phyloP scores from a whole-genome alignment of 768 basidiomycete genomes.

The Termitomyces sp. region DNA sequence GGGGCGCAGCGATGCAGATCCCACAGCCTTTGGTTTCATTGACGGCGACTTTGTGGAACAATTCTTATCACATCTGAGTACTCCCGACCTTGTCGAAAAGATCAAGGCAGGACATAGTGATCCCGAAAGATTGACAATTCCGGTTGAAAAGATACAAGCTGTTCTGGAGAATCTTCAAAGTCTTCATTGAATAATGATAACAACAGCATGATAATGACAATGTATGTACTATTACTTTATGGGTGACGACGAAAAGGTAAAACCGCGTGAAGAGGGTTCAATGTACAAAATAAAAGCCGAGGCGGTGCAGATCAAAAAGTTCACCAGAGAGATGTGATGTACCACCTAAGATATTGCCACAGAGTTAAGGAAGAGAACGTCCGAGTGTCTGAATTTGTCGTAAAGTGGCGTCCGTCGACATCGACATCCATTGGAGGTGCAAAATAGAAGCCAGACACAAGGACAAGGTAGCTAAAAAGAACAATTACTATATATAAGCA shows the following conservation, averaged over 20 bases:
- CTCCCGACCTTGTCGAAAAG: constrained; percentile 39
- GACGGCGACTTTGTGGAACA: constrained; percentile 85
- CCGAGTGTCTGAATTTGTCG: constrained; percentile 12
- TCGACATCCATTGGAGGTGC: constrained; percentile 55
- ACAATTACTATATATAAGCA: constrained; percentile 6
- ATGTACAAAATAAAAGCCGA: neutral
- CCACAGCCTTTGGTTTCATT: constrained; percentile 68
- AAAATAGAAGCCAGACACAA: constrained; percentile 89
- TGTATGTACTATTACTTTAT: constrained; percentile 18
- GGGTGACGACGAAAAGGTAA: neutral
- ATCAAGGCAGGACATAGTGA: constrained; percentile 56
- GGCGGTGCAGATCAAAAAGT: neutral
- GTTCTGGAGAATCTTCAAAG: constrained; percentile 49
- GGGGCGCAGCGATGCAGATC: constrained; percentile 56
- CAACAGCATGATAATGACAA: constrained; percentile 9
- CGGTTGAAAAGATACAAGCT: constrained; percentile 39
- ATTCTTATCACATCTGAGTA: constrained; percentile 42
- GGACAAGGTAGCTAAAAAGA: constrained; percentile 76
- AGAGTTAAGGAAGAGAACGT: constrained; percentile 35
- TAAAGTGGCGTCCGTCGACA: constrained; percentile 30
- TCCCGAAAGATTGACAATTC: constrained; percentile 51
- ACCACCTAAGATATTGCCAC: constrained; percentile 38
- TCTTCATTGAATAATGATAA: constrained; percentile 42
- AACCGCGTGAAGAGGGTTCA: neutral
- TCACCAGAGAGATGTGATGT: constrained; percentile 26